Evolutionary conservation across 2,329 filamentous ascomycete genomes (phyloP), one percentile per base, ranked within the genome.

Genomic region (Lasiodiplodia sp.): DNA sequence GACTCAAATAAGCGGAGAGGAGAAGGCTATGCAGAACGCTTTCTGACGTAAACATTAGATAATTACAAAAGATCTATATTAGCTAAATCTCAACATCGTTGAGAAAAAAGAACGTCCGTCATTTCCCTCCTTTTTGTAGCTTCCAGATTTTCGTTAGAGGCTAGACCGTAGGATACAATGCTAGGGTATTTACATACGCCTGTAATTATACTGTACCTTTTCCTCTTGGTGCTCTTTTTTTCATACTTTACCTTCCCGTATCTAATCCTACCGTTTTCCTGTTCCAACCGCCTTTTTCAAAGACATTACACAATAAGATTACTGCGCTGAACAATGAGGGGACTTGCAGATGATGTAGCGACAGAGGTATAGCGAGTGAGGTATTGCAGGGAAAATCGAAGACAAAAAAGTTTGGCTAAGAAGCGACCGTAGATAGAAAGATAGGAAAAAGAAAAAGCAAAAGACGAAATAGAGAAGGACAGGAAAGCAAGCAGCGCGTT

Each of bases 101-200:
- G 18, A 21, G 44, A 47, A 18, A 21, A 34, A 11, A 8, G 44
- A 47, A 47, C 44, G n/a, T 47, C 44, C 44, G 21, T n/a, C 18
- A 21, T 47, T 21, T 10, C n/a, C 21, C 44, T 11, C 7, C 14
- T 47, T n/a, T 47, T n/a, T 21, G 40, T n/a, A 18, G 4, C 8
- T 3, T 47, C n/a, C 44, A n/a, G 18, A 28, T 18, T 2, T 12
- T 21, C 8, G 14, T 18, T 5, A 31, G 38, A 51, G 31, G n/a
- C 28, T n/a, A 31, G 25, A 18, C 8, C 34, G 37, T 16, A 40
- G 37, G 18, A 53, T 28, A 25, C 1, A 37, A 63, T 28, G 40
- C 58, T 11, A 28, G 58, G 44, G 25, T 63, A 63, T 63, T 25
- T 47, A 21, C 40, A 63, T 51, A 63, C 58, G 58, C 58, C 25